Base-by-base conservation (phyloP, 1,139 yeast genomes). In the Kodamaea alishanica region DNA sequence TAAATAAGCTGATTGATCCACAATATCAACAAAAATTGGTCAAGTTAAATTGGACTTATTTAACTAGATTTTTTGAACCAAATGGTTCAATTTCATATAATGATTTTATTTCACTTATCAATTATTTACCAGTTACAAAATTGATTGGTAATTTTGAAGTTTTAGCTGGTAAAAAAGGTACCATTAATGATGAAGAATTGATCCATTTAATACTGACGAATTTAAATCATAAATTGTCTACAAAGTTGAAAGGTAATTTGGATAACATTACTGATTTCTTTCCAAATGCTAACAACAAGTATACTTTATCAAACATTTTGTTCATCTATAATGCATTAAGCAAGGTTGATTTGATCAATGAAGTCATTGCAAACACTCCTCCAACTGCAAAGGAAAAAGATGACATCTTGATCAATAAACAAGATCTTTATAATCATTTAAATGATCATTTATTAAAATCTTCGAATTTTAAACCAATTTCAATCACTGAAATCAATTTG, bases 331-430 rank as follows among this genome's bases (percentile, higher is more conserved):
- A 70, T 46, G 56, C 73, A 37, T 63, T 71, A 49, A 63, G 63
- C 48, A 71, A 70, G 48, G 60, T 72, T 37, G 77, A 72, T 51
- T 58, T 72, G 48, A 65, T 81, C 45, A 81, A 81, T 53, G 84
- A 79, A 58, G 69, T 79, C 27, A 75, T 81, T 39, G 84, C 81
- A 43, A 73, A 75, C 53, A 67, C 73, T 28, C 75, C 75, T n/a
- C 75, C 76, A 9, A 56, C 64, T 20, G 60, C 67, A 11, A 58
- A 60, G 40, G 75, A 71, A 33, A 74, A 68, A 40, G 67, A 69
- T 40, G 77, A 70, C 46, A 63, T 71, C 37, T 58, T 68, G 47
- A 71, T 73, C 50, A 69, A 69, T 51, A 69, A 68, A 46, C 47
- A 48, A 28, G 75, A 68, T 45, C 64, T 73, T 47, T 65, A 74